Conservation (phyloP, 306 rosid genomes). For the Alnus rubra region DNA sequence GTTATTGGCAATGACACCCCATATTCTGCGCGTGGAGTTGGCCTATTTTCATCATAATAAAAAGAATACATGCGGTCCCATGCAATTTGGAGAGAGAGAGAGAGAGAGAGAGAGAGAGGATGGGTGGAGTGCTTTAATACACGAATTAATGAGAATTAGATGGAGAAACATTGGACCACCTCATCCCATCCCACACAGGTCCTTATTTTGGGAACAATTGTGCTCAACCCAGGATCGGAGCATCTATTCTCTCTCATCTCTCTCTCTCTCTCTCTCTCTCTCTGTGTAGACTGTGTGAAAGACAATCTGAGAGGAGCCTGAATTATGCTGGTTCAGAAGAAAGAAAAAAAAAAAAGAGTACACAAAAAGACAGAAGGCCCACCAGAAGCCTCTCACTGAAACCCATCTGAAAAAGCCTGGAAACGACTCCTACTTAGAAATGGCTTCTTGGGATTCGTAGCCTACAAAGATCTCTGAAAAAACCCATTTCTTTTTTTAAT, state of each 20-base stretch:
- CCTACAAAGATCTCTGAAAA: constrained; percentile 34
- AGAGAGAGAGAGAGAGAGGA: constrained; percentile 26
- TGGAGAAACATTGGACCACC: constrained; percentile 77
- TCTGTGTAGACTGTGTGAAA: not conserved
- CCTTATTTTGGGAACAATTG: constrained; percentile 59
- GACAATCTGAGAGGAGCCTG: constrained; percentile 6
- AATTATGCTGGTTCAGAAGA: constrained; percentile 8
- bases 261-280: not conserved
- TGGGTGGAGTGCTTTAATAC: constrained; percentile 65
- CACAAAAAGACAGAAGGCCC: not conserved
- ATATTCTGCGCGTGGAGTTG: constrained; percentile 44
- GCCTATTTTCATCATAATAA: constrained; percentile 23
- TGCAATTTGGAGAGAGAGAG: constrained; percentile 20
- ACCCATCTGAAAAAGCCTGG: constrained; percentile 69
- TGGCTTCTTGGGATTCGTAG: constrained; percentile 56
- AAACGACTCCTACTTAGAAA: constrained; percentile 58
- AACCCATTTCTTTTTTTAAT: not conserved
- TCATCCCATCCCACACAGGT: constrained; percentile 49
- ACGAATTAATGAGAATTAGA: constrained; percentile 70
- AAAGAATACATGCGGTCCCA: constrained; percentile 45
- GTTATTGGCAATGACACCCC: not conserved
- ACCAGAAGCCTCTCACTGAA: constrained; percentile 33
- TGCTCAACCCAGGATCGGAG: constrained; percentile 25
- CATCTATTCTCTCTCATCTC: constrained; percentile 37
- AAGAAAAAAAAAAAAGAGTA: not conserved